These are phyloP conservation scores for Xerocomus brunneocitrinus DNA, from an alignment of 768 basidiomycete genomes.

Conservation along the genomic window DNA sequence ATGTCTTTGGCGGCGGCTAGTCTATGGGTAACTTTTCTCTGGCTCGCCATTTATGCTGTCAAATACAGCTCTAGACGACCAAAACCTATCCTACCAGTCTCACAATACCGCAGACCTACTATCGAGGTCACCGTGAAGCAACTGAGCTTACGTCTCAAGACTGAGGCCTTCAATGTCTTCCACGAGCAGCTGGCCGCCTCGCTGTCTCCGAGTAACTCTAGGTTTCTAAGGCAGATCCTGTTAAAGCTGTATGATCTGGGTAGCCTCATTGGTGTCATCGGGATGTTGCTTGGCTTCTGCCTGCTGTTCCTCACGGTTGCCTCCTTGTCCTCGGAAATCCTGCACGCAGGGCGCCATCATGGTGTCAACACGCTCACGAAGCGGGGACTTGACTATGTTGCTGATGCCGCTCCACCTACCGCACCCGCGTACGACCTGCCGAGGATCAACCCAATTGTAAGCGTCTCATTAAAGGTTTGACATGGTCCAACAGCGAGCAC, in stretches of 20 bases:
- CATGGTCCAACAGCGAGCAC: neutral
- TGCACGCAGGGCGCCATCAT: constrained; percentile 3
- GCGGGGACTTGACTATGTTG: constrained; percentile 10
- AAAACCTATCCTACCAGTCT: constrained; percentile 20
- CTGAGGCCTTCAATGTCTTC: constrained; percentile 43
- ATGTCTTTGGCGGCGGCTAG: constrained; percentile 19
- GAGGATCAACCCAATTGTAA: constrained; percentile 30
- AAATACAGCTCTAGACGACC: constrained; percentile 19
- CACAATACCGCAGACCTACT: constrained; percentile 15
- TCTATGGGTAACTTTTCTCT: constrained; percentile 22
- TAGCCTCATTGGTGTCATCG: constrained; percentile 38
- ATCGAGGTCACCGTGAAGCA: constrained; percentile 23
- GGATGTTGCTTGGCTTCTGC: constrained; percentile 42
- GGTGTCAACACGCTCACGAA: constrained; percentile 8
- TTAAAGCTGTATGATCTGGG: constrained; percentile 49
- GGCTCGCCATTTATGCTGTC: constrained; percentile 23
- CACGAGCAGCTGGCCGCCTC: constrained; percentile 42
- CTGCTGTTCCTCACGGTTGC: constrained; percentile 36
- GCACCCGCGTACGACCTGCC: constrained; percentile 1
- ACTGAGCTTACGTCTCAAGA: constrained; percentile 38
- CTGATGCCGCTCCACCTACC: neutral
- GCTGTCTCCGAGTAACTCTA: constrained; percentile 32
- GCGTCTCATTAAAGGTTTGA: constrained; percentile 4
- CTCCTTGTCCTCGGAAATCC: constrained; percentile 17
- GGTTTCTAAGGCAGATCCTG: constrained; percentile 26